Base-by-base conservation (phyloP, 2,329 filamentous ascomycete genomes). In the Xylariaceae sp. region DNA sequence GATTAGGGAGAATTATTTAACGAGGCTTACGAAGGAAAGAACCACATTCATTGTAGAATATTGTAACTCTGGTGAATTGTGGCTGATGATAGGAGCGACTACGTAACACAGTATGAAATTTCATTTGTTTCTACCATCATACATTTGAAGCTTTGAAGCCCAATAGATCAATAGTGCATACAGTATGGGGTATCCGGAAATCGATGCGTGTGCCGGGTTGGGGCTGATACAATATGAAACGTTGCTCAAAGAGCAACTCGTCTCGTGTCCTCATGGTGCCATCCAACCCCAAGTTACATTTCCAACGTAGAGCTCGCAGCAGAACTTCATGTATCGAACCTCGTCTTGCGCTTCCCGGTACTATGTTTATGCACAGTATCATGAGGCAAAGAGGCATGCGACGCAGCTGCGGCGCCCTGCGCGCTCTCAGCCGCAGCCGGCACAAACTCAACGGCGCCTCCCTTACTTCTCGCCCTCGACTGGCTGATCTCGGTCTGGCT, bases 361-460 rank as follows among this genome's bases (percentile, higher is more conserved):
- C 55, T 52, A 20, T 53, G 54, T 41, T 62, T 54, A 18, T 49
- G 21, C 9, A 18, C 40, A 40, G 51, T 50, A 44, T 40, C 48
- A 20, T 55, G 54, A 23, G 44, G n/a, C n/a, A n/a, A 40, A 23
- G 46, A 20, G n/a, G 48, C 19, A 26, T 48, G 50, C 32, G 32
- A 16, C 9, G 32, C 14, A 10, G 65, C 62, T 73, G 73, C 61
- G 74, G 67, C 19, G 64, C 63, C 51, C 62, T 67, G 42, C 56
- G 62, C 40, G 71, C 29, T 4, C 63, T 48, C 64, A 32, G 51
- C 65, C 19, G 59, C 60, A 3, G 55, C 50, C 20, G 65, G 52
- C 18, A 84, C 81, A 71, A 86, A 86, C 16, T 82, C 80, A 1
- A 85, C 71, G 1, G 74, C 68, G 21, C 74, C 73, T 0, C 79